Percentiles rank a stretch among this genome's conserved stretches.
These are phyloP conservation scores for Hagleromyces aurorensis DNA, from an alignment of 805 yeast species.

Conservation along the genomic window DNA sequence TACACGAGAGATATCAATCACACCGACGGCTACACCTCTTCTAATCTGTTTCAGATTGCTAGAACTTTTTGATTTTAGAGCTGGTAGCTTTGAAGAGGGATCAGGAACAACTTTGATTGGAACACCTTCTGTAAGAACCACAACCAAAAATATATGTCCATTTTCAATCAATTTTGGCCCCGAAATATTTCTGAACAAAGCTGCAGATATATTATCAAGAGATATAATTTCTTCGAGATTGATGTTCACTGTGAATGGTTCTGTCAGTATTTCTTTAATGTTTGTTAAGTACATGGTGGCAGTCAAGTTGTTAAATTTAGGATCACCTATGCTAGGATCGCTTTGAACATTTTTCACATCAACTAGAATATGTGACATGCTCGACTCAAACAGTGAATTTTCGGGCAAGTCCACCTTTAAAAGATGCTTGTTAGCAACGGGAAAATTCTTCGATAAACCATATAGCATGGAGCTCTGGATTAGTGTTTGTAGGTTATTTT, in stretches of 20 bases:
- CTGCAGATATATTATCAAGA: constrained; percentile 67
- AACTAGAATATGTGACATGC: constrained; percentile 57
- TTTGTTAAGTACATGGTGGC: constrained; percentile 68
- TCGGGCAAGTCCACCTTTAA: constrained; percentile 38
- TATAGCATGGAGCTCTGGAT: constrained; percentile 62
- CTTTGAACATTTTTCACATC: constrained; percentile 65
- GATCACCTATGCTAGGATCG: constrained; percentile 49
- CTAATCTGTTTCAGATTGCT: constrained; percentile 41
- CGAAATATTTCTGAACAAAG: constrained; percentile 71
- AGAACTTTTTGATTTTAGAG: constrained; percentile 8
- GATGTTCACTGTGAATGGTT: constrained; percentile 67
- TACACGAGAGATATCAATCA: constrained; percentile 71
- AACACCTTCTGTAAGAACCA: constrained; percentile 58
- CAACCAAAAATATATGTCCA: constrained; percentile 67
- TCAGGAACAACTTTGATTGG: constrained; percentile 35
- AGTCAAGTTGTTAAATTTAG: constrained; percentile 56
- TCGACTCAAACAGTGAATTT: constrained; percentile 40
- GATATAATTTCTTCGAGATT: constrained; percentile 48
- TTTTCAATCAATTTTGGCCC: constrained; percentile 48
- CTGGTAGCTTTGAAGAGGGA: constrained; percentile 16
- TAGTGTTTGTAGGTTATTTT: constrained; percentile 44
- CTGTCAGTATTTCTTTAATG: constrained; percentile 57
- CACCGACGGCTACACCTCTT: constrained; percentile 85
- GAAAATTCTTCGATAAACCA: constrained; percentile 69
- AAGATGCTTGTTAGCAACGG: constrained; percentile 35